Evolutionary conservation across 441 rosid genomes (phyloP), one percentile per base, ranked within the genome.

Genomic region (Theobroma grandiflorum): DNA sequence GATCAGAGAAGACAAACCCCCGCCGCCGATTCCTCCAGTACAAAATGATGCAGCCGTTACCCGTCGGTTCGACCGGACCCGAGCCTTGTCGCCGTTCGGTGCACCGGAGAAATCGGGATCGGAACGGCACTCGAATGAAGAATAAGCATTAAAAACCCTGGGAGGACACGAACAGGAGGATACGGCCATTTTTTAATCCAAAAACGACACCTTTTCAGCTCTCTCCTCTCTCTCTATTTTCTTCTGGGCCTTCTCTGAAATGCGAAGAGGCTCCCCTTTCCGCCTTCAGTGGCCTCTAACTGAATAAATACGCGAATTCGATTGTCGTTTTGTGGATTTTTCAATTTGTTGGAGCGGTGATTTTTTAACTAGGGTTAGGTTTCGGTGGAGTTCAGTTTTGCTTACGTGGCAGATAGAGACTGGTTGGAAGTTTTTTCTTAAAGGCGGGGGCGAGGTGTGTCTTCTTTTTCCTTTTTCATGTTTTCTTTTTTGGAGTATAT

Each of bases 111-210:
- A 89, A 78, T 91, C 91, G 55, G 98, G 89, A 87, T 90, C 95
- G 74, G 98, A 88, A 74, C 98, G 95, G 86, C 98, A 95, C 84
- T 92, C 95, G 69, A 91, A 95, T 45, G 86, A 52, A 45, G 86
- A 76, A 52, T 52, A 18, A 42, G 85, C 79, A 78, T 80, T 72
- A 73, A 83, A 76, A 68, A 85, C n/a, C 74, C 87, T 84, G 59
- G 62, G 62, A 61, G 80, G 74, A 50, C 73, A 83, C 8, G 85
- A 49, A 71, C 79, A 81, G 0, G 95, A 89, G 4, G 97, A 85
- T 76, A 90, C 88, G 78, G 97, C 95, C 97, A 93, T 91, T 75
- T 68, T 22, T 26, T 52, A 42, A 57, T 22, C 8, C 12, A 45
- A 45, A 45, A 8, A 72, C 75, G 61, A 72, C 45, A 72, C 45